Evolutionary conservation across 371 early-diverging fungal species (phyloP), one percentile per base, ranked within the genome.

Genomic region (Mortierella polycephala): DNA sequence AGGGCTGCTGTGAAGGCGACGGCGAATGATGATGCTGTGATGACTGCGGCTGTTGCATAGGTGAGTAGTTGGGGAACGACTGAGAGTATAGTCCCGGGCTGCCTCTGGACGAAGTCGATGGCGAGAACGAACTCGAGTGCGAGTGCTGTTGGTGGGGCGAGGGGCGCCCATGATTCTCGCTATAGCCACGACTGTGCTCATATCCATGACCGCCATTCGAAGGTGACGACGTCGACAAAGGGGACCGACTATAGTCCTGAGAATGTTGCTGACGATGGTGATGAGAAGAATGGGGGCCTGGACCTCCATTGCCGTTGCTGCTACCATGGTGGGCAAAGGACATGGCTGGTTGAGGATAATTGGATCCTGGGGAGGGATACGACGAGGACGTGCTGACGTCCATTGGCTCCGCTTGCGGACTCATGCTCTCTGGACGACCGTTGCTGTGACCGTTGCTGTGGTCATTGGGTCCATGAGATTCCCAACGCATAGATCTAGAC

Each of bases 61-160:
- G n/a, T n/a, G 77, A 64, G 41, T 79, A 69, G 57, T 63, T 79
- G 16, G 79, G 79, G 57, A 72, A 79, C 0, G 79, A 79, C 30
- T 79, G 79, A 1, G 79, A 79, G 41, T 72, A 79, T 7, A 73
- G 69, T 37, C 73, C 79, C 23, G 73, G 72, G 41, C 79, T 69
- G 20, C n/a, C n/a, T n/a, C n/a, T n/a, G n/a, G n/a, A n/a, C n/a
- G n/a, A n/a, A n/a, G n/a, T n/a, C n/a, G n/a, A n/a, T n/a, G n/a
- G n/a, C n/a, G n/a, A n/a, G n/a, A n/a, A n/a, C n/a, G n/a, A n/a
- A n/a, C n/a, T n/a, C n/a, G n/a, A n/a, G n/a, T n/a, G n/a, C n/a
- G n/a, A n/a, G n/a, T n/a, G n/a, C n/a, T n/a, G n/a, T n/a, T n/a
- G n/a, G n/a, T n/a, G n/a, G n/a, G n/a, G 71, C 14, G 64, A 47